Evolutionary conservation across 1,284 basidiomycete genomes (phyloP).

Genomic region (Athelia psychrophila): DNA sequence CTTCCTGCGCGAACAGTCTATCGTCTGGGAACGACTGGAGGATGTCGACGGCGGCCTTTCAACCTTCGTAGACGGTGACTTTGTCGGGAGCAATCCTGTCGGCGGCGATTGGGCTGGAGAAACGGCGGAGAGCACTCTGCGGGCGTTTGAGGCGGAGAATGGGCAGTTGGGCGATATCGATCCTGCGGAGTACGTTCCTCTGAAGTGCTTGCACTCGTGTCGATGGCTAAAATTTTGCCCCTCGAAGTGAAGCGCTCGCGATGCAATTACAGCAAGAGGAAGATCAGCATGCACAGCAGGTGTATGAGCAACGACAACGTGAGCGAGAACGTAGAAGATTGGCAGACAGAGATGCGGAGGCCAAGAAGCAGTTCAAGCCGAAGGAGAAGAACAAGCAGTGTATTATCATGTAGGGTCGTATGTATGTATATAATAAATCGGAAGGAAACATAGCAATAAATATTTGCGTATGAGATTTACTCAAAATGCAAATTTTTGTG

Average conservation of each 20-base stretch:
- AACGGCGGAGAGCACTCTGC: slow-evolving; percentile 34
- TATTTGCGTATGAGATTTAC: no score
- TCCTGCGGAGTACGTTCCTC: slow-evolving; percentile 46
- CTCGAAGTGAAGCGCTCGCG: slow-evolving; percentile 57
- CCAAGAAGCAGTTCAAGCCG: slow-evolving; percentile 20
- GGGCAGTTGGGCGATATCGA: slow-evolving; percentile 29
- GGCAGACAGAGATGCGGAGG: slow-evolving; percentile 25
- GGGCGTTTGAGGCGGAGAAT: slow-evolving; percentile 11
- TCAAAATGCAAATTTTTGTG: no score
- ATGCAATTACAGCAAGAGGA: slow-evolving; percentile 74
- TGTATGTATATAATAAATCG: background rate
- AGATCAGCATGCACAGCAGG: slow-evolving; percentile 45
- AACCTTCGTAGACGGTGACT: slow-evolving; percentile 73
- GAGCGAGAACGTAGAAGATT: slow-evolving; percentile 31
- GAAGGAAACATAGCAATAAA: no score
- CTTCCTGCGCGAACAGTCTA: slow-evolving; percentile 71
- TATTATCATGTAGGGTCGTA: slow-evolving; percentile 52
- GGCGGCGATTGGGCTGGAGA: slow-evolving; percentile 79
- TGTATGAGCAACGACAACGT: slow-evolving; percentile 34
- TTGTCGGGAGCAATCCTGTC: slow-evolving; percentile 58
- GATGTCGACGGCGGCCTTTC: slow-evolving; percentile 81
- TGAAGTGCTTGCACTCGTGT: slow-evolving; percentile 1
- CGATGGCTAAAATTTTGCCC: slow-evolving; percentile 2
- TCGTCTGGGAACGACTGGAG: slow-evolving; percentile 88
- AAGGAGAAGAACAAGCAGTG: slow-evolving; percentile 55